Conservation (phyloP, 2,329 filamentous ascomycete genomes). For the Diaporthe vexans region DNA sequence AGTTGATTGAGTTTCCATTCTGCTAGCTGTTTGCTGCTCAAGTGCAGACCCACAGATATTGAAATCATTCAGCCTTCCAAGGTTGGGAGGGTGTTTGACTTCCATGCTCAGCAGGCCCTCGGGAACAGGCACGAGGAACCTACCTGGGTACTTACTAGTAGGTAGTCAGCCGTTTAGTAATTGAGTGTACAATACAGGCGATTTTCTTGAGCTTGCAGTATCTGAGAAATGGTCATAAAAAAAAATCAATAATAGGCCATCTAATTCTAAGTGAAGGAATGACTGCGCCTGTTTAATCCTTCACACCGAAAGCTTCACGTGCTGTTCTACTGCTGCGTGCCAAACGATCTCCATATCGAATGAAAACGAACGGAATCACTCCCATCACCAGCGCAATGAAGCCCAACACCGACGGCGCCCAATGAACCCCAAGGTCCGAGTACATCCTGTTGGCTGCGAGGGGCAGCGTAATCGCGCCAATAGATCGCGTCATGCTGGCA, state of each 20-base stretch:
- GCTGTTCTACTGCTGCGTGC: slow-evolving; percentile 19
- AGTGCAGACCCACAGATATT: neutral
- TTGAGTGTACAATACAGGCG: too few relatives aligned
- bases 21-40: neutral
- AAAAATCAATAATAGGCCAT: too few relatives aligned
- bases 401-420: slow-evolving; percentile 11
- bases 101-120: too few relatives aligned
- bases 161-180: too few relatives aligned
- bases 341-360: neutral
- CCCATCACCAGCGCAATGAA: slow-evolving; percentile 16
- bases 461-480: slow-evolving; percentile 14
- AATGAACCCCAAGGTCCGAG: neutral
- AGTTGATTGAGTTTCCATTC: neutral
- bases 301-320: neutral
- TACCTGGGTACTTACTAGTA: too few relatives aligned
- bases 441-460: slow-evolving; percentile 23
- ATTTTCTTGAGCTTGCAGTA: too few relatives aligned
- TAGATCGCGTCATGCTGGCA: slow-evolving; percentile 17
- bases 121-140: too few relatives aligned
- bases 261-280: neutral
- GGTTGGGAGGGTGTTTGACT: too few relatives aligned
- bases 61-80: too few relatives aligned
- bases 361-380: neutral
- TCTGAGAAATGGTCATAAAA: too few relatives aligned
- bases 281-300: neutral